These are phyloP conservation scores for Ceratocystis cacaofunesta DNA, from an alignment of 2,329 filamentous ascomycete genomes.

Conservation along the genomic window DNA sequence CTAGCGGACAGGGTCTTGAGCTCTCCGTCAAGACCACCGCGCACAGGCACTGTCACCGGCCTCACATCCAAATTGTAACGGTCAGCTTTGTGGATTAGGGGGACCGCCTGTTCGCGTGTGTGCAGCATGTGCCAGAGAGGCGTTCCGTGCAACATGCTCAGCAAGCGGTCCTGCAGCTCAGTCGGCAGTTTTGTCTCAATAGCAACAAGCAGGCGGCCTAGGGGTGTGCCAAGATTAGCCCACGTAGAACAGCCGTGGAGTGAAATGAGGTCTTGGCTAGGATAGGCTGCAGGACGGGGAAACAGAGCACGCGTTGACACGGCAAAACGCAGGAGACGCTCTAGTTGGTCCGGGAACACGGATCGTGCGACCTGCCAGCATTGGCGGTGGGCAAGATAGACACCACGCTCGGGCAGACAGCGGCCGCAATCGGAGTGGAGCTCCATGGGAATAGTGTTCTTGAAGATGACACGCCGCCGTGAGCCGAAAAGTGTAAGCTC, in stretches of 20 bases:
- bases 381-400: conserved; percentile 14
- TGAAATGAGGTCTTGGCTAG: conserved; percentile 13
- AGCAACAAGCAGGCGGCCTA: conserved; percentile 9
- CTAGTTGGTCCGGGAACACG: conserved; percentile 8
- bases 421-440: conserved; percentile 14
- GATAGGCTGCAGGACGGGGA: conserved; percentile 9
- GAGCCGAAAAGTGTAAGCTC: conserved; percentile 10
- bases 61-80: conserved; percentile 13
- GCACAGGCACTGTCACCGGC: conserved; percentile 6
- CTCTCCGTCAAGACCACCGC: conserved; percentile 4
- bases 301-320: conserved; percentile 15
- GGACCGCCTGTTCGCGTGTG: conserved; percentile 10
- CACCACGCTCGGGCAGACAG: conserved; percentile 10
- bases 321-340: conserved; percentile 13
- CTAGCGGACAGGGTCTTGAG: conserved; percentile 6
- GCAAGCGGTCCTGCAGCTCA: conserved; percentile 12
- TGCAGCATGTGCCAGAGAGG: conserved; percentile 15
- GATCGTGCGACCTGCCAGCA: conserved; percentile 13
- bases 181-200: conserved; percentile 7
- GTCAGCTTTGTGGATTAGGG: conserved; percentile 11
- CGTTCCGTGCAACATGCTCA: conserved; percentile 5
- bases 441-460: conserved; percentile 15
- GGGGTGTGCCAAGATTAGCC: not conserved
- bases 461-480: conserved; percentile 15
- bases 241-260: conserved; percentile 3